Evolutionary conservation across 768 basidiomycete species (phyloP).

Genomic region (Boletus speciosus): DNA sequence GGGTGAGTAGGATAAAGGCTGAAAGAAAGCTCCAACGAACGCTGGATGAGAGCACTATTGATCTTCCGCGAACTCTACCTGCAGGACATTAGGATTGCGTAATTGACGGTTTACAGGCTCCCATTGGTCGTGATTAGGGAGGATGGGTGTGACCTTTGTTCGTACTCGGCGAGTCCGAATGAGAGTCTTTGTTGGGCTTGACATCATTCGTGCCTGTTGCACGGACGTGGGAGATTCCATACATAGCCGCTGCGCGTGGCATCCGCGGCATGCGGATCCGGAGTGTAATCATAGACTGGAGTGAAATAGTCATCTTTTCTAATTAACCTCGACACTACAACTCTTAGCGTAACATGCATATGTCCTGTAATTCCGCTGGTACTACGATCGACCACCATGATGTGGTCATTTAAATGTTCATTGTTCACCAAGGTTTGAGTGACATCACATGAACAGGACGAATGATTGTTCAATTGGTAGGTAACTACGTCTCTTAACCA

Average conservation of each 20-base stretch:
- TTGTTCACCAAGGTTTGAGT: too few relatives aligned
- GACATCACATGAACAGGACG: too few relatives aligned
- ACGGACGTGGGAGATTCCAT: constrained; percentile 6
- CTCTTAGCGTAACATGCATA: too few relatives aligned
- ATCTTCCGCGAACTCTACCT: neutral
- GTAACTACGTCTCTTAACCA: neutral
- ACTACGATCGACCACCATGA: too few relatives aligned
- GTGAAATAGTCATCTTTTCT: too few relatives aligned
- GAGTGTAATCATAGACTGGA: neutral
- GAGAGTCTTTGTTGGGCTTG: neutral
- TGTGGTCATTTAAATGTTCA: too few relatives aligned
- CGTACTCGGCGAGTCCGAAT: neutral
- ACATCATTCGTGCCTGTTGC: constrained; percentile 6
- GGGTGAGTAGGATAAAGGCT: constrained; percentile 3
- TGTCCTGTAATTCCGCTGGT: too few relatives aligned
- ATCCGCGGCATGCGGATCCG: neutral
- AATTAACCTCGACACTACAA: too few relatives aligned
- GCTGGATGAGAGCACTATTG: neutral
- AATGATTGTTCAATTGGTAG: neutral
- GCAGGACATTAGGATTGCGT: constrained; percentile 5
- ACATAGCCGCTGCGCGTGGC: too few relatives aligned
- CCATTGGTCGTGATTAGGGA: constrained; percentile 1
- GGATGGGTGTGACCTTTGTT: constrained; percentile 17
- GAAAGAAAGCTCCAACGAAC: constrained; percentile 17
- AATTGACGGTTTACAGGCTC: constrained; percentile 2